A percentile compares a stretch with the other conserved stretches of the same genome.
These are phyloP conservation scores for Galerina marginata DNA, from an alignment of 768 basidiomycete genomes.

Conservation along the genomic window DNA sequence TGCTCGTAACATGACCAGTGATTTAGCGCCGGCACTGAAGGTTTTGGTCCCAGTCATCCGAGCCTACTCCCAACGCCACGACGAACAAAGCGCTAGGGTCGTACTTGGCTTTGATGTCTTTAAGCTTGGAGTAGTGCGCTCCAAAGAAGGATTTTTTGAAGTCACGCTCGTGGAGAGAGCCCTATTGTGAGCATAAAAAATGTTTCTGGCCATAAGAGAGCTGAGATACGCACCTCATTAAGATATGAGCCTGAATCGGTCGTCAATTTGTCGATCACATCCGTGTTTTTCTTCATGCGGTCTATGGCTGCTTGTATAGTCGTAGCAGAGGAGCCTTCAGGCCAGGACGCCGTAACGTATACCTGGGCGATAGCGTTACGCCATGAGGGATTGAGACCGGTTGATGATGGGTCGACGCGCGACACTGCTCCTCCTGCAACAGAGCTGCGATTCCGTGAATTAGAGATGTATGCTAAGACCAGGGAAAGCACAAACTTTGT, in stretches of 20 bases:
- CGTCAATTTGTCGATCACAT: slow-evolving; percentile 31
- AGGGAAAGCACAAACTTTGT: slow-evolving; percentile 27
- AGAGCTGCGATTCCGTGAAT: slow-evolving; percentile 30
- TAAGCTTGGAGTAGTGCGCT: slow-evolving; percentile 43
- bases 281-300: slow-evolving; percentile 24
- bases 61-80: slow-evolving; percentile 51
- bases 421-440: slow-evolving; percentile 52
- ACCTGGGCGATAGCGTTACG: slow-evolving; percentile 43
- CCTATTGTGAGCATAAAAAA: slow-evolving; percentile 33
- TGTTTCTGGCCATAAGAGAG: neutral
- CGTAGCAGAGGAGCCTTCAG: slow-evolving; percentile 30
- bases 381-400: slow-evolving; percentile 55
- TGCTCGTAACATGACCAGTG: too few relatives aligned
- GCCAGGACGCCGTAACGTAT: slow-evolving; percentile 28
- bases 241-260: slow-evolving; percentile 50
- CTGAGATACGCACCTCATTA: slow-evolving; percentile 46
- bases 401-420: slow-evolving; percentile 38
- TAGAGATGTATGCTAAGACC: neutral
- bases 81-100: slow-evolving; percentile 53
- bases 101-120: slow-evolving; percentile 48
- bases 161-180: slow-evolving; percentile 45
- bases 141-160: slow-evolving; percentile 54
- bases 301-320: slow-evolving; percentile 24
- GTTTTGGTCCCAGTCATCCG: slow-evolving; percentile 51
- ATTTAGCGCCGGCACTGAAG: slow-evolving; percentile 27